Evolutionary conservation across 2,329 filamentous ascomycete species (phyloP).

Genomic region (Rachicladosporium sp.): DNA sequence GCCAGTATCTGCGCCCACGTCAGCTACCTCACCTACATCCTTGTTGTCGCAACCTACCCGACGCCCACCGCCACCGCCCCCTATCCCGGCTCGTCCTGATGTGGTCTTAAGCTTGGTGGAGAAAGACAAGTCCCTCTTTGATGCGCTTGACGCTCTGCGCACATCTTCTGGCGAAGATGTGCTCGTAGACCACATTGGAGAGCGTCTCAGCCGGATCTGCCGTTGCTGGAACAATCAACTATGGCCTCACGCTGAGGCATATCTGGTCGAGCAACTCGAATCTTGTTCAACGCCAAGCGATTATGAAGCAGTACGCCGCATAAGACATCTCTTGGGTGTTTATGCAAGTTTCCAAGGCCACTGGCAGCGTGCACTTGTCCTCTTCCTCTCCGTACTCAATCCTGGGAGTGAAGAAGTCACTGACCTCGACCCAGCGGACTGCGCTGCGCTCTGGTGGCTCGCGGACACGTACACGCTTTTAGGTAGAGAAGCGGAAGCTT

Average conservation of each 20-base stretch:
- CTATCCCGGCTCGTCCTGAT: no score
- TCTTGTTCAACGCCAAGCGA: not conserved
- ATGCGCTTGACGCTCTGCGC: no score
- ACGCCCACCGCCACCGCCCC: no score
- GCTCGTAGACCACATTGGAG: no score
- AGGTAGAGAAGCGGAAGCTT: conserved; percentile 13
- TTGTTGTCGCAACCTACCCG: no score
- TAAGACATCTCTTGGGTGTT: conserved; percentile 13
- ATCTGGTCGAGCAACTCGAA: not conserved
- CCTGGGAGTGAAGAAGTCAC: conserved; percentile 10
- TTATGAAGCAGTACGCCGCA: conserved; percentile 4
- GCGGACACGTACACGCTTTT: conserved; percentile 14
- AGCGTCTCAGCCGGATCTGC: conserved; percentile 1
- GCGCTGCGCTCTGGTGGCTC: conserved; percentile 17
- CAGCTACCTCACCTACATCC: no score
- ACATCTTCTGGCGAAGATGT: no score
- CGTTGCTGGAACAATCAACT: conserved; percentile 1
- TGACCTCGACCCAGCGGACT: conserved; percentile 15
- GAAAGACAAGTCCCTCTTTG: no score
- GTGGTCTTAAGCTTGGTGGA: no score
- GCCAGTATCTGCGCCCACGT: no score
- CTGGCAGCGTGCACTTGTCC: conserved; percentile 9
- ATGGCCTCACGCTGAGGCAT: conserved; percentile 3
- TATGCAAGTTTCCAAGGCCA: conserved; percentile 13
- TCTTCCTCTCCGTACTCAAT: conserved; percentile 11